Conservation (phyloP, 1,284 basidiomycete species). For the Austroboletus niveus region DNA sequence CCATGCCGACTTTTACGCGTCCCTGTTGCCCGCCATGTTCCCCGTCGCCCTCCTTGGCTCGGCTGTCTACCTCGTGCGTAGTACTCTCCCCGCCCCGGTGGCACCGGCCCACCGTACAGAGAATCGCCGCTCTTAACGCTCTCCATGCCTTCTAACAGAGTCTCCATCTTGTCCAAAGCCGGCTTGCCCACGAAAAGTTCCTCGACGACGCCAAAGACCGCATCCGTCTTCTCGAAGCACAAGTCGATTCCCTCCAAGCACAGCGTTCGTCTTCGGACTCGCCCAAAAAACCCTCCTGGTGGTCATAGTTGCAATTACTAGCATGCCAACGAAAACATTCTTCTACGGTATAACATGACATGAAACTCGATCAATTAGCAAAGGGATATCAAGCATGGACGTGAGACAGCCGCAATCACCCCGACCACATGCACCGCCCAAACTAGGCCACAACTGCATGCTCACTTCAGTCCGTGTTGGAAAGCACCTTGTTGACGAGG, state of each 20-base stretch:
- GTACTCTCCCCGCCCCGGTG: conserved; percentile 13
- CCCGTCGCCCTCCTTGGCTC: conserved; percentile 74
- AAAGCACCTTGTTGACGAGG: conserved; percentile 48
- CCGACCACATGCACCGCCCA: not conserved
- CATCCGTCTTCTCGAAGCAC: conserved; percentile 55
- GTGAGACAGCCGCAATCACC: no score
- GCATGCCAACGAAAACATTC: not conserved
- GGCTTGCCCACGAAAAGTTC: conserved; percentile 67
- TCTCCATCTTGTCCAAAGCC: conserved; percentile 58
- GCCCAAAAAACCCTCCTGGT: conserved; percentile 12
- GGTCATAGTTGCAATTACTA: conserved; percentile 13
- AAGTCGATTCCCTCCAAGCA: conserved; percentile 46
- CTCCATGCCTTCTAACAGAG: conserved; percentile 42
- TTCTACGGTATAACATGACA: conserved; percentile 18
- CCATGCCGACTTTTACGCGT: conserved; percentile 65
- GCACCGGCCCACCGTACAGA: conserved; percentile 7
- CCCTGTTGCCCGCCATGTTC: conserved; percentile 71
- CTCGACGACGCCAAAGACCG: conserved; percentile 56
- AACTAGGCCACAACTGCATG: not conserved
- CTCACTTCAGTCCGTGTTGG: conserved; percentile 19
- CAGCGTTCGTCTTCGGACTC: conserved; percentile 5
- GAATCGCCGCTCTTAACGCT: conserved; percentile 15
- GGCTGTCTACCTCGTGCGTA: conserved; percentile 65
- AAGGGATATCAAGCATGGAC: no score
- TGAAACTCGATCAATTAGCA: not conserved